These are phyloP conservation scores for Tetrastigma voinierianum DNA, from an alignment of 164 flowering plant genomes.

Conservation along the genomic window DNA sequence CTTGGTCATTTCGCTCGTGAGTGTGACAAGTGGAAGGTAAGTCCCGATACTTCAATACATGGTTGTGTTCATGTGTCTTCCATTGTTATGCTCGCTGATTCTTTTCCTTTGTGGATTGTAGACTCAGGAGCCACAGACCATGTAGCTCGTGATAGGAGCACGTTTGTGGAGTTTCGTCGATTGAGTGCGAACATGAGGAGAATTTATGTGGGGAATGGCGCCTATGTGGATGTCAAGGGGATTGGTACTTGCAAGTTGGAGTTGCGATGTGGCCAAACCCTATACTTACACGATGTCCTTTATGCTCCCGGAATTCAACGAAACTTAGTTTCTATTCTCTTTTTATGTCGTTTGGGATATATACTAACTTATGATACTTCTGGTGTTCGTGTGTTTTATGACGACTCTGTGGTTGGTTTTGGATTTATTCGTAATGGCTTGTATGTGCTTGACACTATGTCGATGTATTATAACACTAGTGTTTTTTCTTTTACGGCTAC, in stretches of 20 bases:
- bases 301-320: not conserved
- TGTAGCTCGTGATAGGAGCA: not conserved
- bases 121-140: too few species aligned
- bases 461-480: too few species aligned
- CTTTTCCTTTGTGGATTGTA: too few species aligned
- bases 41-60: not conserved
- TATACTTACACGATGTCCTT: too few species aligned
- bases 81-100: not conserved
- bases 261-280: too few species aligned
- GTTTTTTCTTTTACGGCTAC: too few species aligned
- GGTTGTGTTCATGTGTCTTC: not conserved
- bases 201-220: too few species aligned
- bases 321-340: not conserved
- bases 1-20: conserved; percentile 3
- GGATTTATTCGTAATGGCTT: too few species aligned
- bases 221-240: too few species aligned
- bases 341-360: not conserved
- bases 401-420: not conserved
- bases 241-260: too few species aligned
- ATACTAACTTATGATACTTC: not conserved
- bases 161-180: not conserved
- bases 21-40: not conserved
- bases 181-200: too few species aligned
- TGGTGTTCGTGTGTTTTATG: not conserved
- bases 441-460: too few species aligned